Percentiles rank a stretch among this genome's conserved stretches.
Evolutionary conservation across 805 yeast species (phyloP).

Genomic region (Clavispora fructus): DNA sequence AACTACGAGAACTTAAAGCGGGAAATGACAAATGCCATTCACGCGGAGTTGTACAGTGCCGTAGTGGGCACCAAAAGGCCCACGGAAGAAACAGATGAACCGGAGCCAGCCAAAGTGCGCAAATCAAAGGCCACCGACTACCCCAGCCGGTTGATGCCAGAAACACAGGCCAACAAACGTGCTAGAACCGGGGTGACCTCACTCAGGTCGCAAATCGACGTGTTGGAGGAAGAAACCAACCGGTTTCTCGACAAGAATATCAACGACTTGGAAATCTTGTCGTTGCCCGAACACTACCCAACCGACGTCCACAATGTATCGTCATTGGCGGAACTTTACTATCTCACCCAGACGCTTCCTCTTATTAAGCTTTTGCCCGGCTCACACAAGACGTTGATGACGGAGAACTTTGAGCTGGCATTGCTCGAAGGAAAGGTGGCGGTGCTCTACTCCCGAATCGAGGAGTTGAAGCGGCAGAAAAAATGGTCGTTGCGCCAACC

Average conservation of each 20-base stretch:
- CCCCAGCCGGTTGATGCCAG: constrained; percentile 9
- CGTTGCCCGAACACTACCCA: constrained; percentile 40
- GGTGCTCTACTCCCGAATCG: constrained; percentile 84
- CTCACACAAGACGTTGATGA: constrained; percentile 79
- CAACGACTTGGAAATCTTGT: constrained; percentile 30
- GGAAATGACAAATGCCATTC: constrained; percentile 1
- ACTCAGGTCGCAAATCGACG: constrained; percentile 17
- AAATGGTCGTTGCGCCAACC: constrained; percentile 94
- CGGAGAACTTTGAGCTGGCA: constrained; percentile 81
- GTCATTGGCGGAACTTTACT: constrained; percentile 80
- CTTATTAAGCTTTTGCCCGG: constrained; percentile 74
- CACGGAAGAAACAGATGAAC: neutral
- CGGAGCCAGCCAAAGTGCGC: constrained; percentile 3
- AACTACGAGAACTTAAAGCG: constrained; percentile 3
- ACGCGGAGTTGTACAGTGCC: neutral
- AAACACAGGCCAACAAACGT: neutral
- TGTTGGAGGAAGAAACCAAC: constrained; percentile 18
- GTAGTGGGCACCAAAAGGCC: neutral
- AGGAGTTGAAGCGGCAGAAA: constrained; percentile 79
- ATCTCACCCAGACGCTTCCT: constrained; percentile 84
- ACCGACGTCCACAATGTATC: constrained; percentile 35
- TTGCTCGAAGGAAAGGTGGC: constrained; percentile 87
- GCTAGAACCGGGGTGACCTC: constrained; percentile 2
- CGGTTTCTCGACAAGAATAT: constrained; percentile 21
- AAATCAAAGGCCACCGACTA: constrained; percentile 2